Evolutionary conservation across 1,139 yeast species (phyloP), one percentile per base, ranked within the genome.

Genomic region (Saccharomycopsis hybrid): DNA sequence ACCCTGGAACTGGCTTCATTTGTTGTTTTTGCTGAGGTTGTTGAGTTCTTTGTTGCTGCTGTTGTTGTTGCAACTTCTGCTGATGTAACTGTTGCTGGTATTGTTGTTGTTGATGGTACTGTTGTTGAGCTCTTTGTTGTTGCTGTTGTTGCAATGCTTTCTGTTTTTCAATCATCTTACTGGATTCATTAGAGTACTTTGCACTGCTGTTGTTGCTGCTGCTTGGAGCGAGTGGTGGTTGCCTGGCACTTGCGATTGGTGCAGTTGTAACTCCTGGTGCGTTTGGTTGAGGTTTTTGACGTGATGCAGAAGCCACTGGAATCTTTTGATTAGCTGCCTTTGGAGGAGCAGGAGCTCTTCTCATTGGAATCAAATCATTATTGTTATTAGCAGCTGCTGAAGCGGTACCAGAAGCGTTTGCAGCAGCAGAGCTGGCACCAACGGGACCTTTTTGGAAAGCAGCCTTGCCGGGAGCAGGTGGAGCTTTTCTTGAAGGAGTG

Each of bases 401-500:
- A 18, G 18, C 18, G 18, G 18, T 18, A 18, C 18, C 18, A 18
- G 18, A 18, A 18, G 18, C 18, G 18, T 18, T 18, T 18, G 18
- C 18, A 18, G 18, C 18, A 18, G 18, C 18, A 18, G 18, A 18
- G 18, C 18, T 18, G 18, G 18, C 18, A 18, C 18, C 18, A 18
- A 18, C 18, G 18, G 18, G 18, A 18, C 18, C 18, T 25, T 29
- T 25, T 7, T 31, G 37, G 24, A n/a, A 4, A 13, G 7, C 28
- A 27, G 49, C 49, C 38, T 51, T 46, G 18, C 55, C 52, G 18
- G 82, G 82, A 5, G 80, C 80, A 24, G 79, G 74, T 1, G 83
- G 83, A 1, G 82, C 82, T 49, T 70, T 72, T 63, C 82, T 70
- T 5, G 68, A 69, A 7, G 82, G 80, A 2, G 71, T 63, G 52